These are phyloP conservation scores for Plenodomus lindquistii DNA, from an alignment of 2,329 filamentous ascomycete genomes.

Conservation along the genomic window DNA sequence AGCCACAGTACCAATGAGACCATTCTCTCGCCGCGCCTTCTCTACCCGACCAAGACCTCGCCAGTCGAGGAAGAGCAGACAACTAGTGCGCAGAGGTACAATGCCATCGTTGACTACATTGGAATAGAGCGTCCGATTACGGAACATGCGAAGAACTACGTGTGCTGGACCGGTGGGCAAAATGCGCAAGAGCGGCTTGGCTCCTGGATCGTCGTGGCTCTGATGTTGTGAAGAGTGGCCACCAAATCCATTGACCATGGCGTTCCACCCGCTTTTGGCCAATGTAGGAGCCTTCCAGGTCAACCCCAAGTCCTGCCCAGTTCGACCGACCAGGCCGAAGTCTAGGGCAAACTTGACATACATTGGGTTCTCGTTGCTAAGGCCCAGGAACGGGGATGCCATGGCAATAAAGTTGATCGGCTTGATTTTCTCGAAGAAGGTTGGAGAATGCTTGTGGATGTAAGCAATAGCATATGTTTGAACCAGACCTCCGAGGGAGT, in stretches of 20 bases:
- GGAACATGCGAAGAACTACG: conserved; percentile 81
- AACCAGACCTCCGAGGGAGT: conserved; percentile 86
- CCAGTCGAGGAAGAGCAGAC: conserved; percentile 96
- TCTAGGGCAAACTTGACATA: conserved; percentile 97
- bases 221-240: conserved; percentile 60
- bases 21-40: conserved; percentile 89
- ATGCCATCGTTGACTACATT: conserved; percentile 98
- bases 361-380: conserved; percentile 96
- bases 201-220: conserved; percentile 70
- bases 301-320: conserved; percentile 90
- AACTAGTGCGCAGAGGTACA: conserved; percentile 91
- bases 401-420: conserved; percentile 90
- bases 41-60: conserved; percentile 90
- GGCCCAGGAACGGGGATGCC: conserved; percentile 83
- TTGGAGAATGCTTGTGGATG: conserved; percentile 91
- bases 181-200: conserved; percentile 86
- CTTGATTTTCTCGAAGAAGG: conserved; percentile 83
- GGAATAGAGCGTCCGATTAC: conserved; percentile 89
- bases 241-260: conserved; percentile 80
- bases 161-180: conserved; percentile 91
- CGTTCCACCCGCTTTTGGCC: conserved; percentile 83
- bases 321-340: conserved; percentile 93
- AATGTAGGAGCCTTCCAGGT: conserved; percentile 91
- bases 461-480: conserved; percentile 96
- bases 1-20: conserved; percentile 87